Conservation (phyloP, 306 rosid species). For the Sicyos edulis region DNA sequence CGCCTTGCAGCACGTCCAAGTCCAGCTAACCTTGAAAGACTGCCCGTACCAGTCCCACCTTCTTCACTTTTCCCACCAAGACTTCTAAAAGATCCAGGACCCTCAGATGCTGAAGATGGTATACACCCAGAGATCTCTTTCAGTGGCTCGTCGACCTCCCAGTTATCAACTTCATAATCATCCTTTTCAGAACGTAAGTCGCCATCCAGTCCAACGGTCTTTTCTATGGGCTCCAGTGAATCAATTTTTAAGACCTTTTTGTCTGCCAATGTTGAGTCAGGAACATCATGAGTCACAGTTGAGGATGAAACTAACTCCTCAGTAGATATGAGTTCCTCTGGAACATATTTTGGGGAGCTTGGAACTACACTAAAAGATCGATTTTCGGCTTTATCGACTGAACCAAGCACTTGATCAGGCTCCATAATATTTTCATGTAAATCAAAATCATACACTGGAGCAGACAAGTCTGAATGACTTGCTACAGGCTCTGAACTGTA, state of each 20-base stretch:
- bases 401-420: constrained; percentile 40
- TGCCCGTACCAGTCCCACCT: constrained; percentile 75
- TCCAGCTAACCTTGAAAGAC: constrained; percentile 90
- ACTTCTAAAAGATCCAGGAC: constrained; percentile 83
- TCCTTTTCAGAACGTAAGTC: constrained; percentile 53
- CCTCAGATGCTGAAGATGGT: constrained; percentile 57
- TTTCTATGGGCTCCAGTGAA: constrained; percentile 39
- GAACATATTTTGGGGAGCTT: constrained; percentile 25
- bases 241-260: constrained; percentile 28
- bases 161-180: constrained; percentile 62
- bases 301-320: constrained; percentile 40
- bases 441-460: constrained; percentile 31
- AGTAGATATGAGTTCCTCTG: constrained; percentile 34
- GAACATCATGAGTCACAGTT: constrained; percentile 35
- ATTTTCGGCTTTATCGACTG: constrained; percentile 37
- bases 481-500: constrained; percentile 41
- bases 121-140: constrained; percentile 42
- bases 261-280: constrained; percentile 34
- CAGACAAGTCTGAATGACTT: constrained; percentile 36
- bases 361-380: constrained; percentile 32
- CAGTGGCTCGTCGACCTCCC: constrained; percentile 68
- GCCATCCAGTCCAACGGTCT: constrained; percentile 47
- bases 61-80: constrained; percentile 86
- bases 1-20: constrained; percentile 95
- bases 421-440: constrained; percentile 50